phyloP scores from a whole-genome alignment of 139 green algal species.

The Chlamydomonas asymmetrica region DNA sequence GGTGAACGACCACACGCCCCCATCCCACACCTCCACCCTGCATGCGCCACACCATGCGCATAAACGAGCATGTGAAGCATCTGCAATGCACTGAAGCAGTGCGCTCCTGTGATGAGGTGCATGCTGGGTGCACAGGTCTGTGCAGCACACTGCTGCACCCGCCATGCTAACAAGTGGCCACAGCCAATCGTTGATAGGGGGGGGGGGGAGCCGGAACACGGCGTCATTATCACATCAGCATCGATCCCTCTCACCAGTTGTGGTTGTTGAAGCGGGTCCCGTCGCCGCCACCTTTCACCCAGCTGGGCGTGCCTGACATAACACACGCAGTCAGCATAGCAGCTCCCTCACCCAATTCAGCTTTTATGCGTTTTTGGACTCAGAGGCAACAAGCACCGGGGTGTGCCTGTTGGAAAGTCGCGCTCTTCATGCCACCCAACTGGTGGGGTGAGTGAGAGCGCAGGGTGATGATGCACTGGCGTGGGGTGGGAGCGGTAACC shows the following conservation, averaged over 20 bases:
- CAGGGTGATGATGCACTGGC: too few relatives aligned
- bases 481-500: too few relatives aligned
- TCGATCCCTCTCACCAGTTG: conserved; percentile 25
- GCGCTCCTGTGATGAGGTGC: neutral
- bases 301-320: conserved; percentile 43
- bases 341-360: neutral
- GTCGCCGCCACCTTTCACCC: conserved; percentile 25
- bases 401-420: neutral
- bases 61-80: neutral
- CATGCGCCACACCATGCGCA: neutral
- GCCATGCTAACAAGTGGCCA: neutral
- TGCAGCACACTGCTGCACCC: neutral
- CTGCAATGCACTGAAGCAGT: neutral
- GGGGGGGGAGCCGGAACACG: too few relatives aligned
- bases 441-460: too few relatives aligned
- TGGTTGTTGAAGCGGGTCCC: conserved; percentile 36
- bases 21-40: conserved; percentile 46
- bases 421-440: too few relatives aligned
- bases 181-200: too few relatives aligned
- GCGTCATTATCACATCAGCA: neutral
- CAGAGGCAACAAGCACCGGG: neutral
- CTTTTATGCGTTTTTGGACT: neutral
- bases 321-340: neutral
- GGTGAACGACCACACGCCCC: conserved; percentile 48
- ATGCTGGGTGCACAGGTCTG: too few relatives aligned